A percentile compares a stretch with the other conserved stretches of the same genome.
These are phyloP conservation scores for Solanum pimpinellifolium DNA, from an alignment of 257 asterid species.

Conservation along the genomic window DNA sequence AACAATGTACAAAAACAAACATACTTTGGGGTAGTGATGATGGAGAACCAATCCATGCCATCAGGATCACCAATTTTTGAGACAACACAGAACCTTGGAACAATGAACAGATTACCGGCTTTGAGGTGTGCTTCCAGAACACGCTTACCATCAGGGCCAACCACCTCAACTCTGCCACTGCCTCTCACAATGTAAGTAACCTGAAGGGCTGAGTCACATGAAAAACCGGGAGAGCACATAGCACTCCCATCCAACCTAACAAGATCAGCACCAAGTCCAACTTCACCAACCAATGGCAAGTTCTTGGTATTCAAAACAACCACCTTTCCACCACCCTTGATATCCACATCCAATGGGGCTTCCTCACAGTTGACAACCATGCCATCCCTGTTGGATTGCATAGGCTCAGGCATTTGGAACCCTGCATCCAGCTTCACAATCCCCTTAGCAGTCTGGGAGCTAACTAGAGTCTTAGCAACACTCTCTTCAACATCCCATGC, in stretches of 20 bases:
- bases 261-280: slow-evolving; percentile 77
- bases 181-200: slow-evolving; percentile 82
- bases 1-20: neutral
- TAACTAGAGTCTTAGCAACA: slow-evolving; percentile 44
- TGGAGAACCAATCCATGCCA: slow-evolving; percentile 93
- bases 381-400: slow-evolving; percentile 36
- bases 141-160: slow-evolving; percentile 70
- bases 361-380: slow-evolving; percentile 60
- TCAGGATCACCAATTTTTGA: slow-evolving; percentile 72
- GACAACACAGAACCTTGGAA: slow-evolving; percentile 71
- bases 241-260: slow-evolving; percentile 70
- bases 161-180: slow-evolving; percentile 74
- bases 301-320: slow-evolving; percentile 83
- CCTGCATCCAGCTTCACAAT: slow-evolving; percentile 46
- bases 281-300: slow-evolving; percentile 77
- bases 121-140: slow-evolving; percentile 46
- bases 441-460: slow-evolving; percentile 32
- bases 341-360: slow-evolving; percentile 65
- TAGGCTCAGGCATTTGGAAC: slow-evolving; percentile 53
- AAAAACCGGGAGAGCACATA: slow-evolving; percentile 91
- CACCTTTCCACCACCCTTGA: slow-evolving; percentile 56
- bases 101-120: slow-evolving; percentile 64
- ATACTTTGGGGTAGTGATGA: slow-evolving; percentile 41
- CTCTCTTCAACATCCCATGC: neutral
- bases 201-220: slow-evolving; percentile 83